Evolutionary conservation across 2,329 filamentous ascomycete genomes (phyloP), one percentile per base, ranked within the genome.

Genomic region (Nemania sp.): DNA sequence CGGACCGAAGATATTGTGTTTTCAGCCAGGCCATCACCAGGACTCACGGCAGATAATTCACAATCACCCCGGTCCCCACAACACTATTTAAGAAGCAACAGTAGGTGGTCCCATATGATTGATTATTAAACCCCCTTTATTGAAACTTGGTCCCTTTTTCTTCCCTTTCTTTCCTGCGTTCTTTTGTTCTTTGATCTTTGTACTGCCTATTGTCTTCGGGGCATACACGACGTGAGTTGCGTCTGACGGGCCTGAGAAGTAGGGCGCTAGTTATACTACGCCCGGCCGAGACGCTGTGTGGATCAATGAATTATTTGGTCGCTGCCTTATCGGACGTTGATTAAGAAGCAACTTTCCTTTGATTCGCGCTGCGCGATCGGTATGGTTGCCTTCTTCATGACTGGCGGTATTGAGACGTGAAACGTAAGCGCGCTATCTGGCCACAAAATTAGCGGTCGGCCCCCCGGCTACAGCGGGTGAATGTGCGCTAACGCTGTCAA

Each of bases 1-100:
- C 59, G 64, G 53, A 54, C 62, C 41, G 70, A 73, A 36, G 71
- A 74, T 26, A 67, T 73, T 36, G 54, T 69, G 45, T 69, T 74
- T 58, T 75, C 73, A 26, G 68, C 69, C 22, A 61, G 62, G 49
- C 61, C 64, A 5, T 72, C 72, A 12, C 71, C 72, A 7, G 61
- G 54, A 20, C 41, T 54, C 39, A 19, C 39, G 22, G 34, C 47
- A 20, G 63, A 66, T 44, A 54, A 59, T 36, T 34, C 51, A 15
- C 49, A 46, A n/a, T 34, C 43, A 15, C 43, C 59, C n/a, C 42
- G 33, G 43, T 61, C 56, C 19, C 48, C 56, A 41, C 56, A 54
- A 14, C 54, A 53, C 45, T 64, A 66, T 28, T 47, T 62, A 39
- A 62, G 59, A 53, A 55, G 58, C 31, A 61, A 48, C 44, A 49